Evolutionary conservation across 2,329 filamentous ascomycete species (phyloP).

Genomic region (Venturiaceae sp.): DNA sequence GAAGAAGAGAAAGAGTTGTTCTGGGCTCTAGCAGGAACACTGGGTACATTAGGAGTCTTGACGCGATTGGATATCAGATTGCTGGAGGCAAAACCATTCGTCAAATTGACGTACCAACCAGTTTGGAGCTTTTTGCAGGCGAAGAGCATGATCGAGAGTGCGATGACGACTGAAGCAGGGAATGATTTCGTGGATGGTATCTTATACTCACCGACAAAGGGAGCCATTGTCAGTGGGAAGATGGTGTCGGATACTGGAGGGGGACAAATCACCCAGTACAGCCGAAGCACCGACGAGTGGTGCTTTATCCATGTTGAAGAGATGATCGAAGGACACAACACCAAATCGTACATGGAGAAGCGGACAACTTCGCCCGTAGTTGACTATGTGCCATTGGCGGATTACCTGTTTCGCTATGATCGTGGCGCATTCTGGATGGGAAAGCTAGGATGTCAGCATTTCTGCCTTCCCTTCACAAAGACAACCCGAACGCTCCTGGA

Average conservation of each 20-base stretch:
- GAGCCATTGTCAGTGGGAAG: conserved; percentile 8
- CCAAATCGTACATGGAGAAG: background rate
- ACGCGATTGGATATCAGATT: conserved; percentile 15
- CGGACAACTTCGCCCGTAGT: conserved; percentile 14
- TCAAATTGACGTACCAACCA: conserved; percentile 11
- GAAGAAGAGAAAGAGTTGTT: conserved; percentile 55
- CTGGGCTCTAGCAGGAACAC: conserved; percentile 54
- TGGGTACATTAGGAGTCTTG: conserved; percentile 47
- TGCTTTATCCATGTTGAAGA: conserved; percentile 36
- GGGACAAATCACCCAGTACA: conserved; percentile 24
- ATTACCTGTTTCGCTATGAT: conserved; percentile 67
- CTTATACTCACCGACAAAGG: conserved; percentile 30
- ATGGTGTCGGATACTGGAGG: conserved; percentile 13
- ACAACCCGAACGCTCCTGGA: conserved; percentile 52
- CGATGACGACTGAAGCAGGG: conserved; percentile 15
- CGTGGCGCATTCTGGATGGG: conserved; percentile 62
- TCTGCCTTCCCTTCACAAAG: conserved; percentile 54
- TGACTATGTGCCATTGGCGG: conserved; percentile 51
- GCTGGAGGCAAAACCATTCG: conserved; percentile 20
- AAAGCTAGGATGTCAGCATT: conserved; percentile 52
- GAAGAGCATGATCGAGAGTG: conserved; percentile 36
- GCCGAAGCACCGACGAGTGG: conserved; percentile 36
- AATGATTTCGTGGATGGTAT: conserved; percentile 18
- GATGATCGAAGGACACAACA: conserved; percentile 10
- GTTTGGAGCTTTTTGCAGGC: conserved; percentile 12